Conservation (phyloP, 495 filamentous ascomycete species). For the Tricharina praecox region DNA sequence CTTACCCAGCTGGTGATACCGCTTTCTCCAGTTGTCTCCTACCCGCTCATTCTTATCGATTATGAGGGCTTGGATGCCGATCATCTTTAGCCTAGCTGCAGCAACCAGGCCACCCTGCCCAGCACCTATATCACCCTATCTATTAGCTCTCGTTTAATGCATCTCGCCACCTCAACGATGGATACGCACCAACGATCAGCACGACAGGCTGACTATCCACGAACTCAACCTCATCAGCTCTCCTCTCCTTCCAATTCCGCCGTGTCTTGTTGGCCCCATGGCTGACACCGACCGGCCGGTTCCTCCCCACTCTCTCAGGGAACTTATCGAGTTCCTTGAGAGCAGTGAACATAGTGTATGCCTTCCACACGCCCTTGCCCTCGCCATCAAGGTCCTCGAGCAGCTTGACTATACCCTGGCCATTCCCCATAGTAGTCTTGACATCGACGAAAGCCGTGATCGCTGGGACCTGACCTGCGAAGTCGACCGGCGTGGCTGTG, state of each 20-base stretch:
- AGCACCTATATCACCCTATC: too few relatives aligned
- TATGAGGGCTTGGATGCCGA: conserved; percentile 44
- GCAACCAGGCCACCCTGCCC: conserved; percentile 45
- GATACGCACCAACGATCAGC: conserved; percentile 53
- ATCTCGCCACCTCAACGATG: too few relatives aligned
- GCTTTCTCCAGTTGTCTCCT: conserved; percentile 64
- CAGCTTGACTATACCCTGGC: conserved; percentile 40
- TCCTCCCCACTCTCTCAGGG: conserved; percentile 36
- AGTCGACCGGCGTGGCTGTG: conserved; percentile 29
- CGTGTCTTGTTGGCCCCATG: conserved; percentile 33
- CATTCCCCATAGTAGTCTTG: conserved; percentile 37
- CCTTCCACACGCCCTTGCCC: conserved; percentile 39
- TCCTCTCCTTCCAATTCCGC: conserved; percentile 49
- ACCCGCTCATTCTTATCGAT: conserved; percentile 49
- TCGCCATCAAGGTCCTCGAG: conserved; percentile 31
- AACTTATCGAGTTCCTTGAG: conserved; percentile 36
- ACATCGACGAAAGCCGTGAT: conserved; percentile 38
- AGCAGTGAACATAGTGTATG: conserved; percentile 46
- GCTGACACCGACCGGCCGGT: conserved; percentile 35
- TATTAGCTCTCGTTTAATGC: not conserved
- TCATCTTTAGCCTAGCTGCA: conserved; percentile 55
- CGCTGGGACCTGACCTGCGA: conserved; percentile 33
- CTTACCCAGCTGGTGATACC: conserved; percentile 37
- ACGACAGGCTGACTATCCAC: conserved; percentile 43
- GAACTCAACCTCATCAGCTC: conserved; percentile 41